These are phyloP conservation scores for Fusarium fujikuroi DNA, from an alignment of 2,329 filamentous ascomycete genomes.

Conservation along the genomic window DNA sequence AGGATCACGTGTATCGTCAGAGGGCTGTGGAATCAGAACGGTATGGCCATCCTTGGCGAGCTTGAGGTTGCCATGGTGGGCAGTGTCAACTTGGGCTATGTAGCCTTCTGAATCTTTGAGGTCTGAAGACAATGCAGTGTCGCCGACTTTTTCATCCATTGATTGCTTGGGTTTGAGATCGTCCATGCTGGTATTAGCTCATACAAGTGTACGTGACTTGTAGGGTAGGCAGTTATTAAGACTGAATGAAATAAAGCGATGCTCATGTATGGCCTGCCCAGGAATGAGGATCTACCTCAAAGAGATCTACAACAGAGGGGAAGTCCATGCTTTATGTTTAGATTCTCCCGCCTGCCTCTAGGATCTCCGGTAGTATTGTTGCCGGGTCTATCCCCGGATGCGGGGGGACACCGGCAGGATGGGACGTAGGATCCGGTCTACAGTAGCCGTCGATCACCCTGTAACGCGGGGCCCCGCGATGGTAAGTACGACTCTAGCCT, in stretches of 20 bases:
- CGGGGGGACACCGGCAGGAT: not conserved
- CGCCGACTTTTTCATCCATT: not conserved
- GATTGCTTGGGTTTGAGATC: not conserved
- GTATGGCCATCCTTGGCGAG: not conserved
- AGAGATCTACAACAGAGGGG: not conserved
- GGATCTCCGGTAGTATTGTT: not conserved
- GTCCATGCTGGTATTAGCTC: fast-evolving
- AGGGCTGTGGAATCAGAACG: not conserved
- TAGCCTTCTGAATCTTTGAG: not conserved
- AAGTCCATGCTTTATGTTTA: not conserved
- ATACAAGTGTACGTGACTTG: fast-evolving
- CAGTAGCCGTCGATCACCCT: no score
- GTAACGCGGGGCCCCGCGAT: not conserved
- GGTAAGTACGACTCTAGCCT: no score
- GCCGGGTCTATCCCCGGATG: not conserved
- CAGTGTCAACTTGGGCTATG: not conserved
- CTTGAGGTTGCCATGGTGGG: not conserved
- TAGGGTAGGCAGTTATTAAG: fast-evolving
- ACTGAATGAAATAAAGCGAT: fast-evolving
- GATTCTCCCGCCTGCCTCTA: fast-evolving
- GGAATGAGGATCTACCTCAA: fast-evolving
- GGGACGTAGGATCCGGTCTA: not conserved
- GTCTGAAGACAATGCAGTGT: not conserved
- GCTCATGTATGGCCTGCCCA: fast-evolving
- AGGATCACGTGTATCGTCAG: not conserved